Evolutionary conservation across 1,284 basidiomycete species (phyloP), one percentile per base, ranked within the genome.

Genomic region (Boletus albobrunnescens): DNA sequence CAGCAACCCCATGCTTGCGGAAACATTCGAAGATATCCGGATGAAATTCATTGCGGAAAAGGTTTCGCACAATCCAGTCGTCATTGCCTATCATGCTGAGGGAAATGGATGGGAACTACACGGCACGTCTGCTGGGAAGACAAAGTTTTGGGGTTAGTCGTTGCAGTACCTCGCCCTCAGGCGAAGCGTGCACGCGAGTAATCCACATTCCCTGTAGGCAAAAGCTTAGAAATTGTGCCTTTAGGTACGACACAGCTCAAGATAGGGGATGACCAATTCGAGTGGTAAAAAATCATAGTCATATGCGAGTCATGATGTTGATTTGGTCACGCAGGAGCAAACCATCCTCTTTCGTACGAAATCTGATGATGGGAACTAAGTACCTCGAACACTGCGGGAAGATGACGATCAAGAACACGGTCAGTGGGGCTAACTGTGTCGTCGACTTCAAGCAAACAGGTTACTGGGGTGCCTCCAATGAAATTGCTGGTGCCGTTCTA

Each of bases 41-140:
- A 84, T 83, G 74, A 82, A 79, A 48, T 91, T 93, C 61, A 77
- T 94, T 42, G 82, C 87, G 41, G 91, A 94, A 69, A 94, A 94
- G 71, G 91, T 94, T 45, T 81, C 79, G 38, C 92, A 94, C 64
- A 83, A 91, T 56, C 92, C 92, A 9, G 74, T 89, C 37, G 73
- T 91, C 57, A 80, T 93, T 60, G 91, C 90, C 7, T 91, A 87
- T 67, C 86, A 91, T 59, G 88, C 88, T 4, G 80, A 91, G 60
- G 89, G 90, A 12, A 67, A 77, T 33, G 76, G 79, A 12, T 93
- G 91, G 87, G 79, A 84, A 61, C 65, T 89, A 24, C 76, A 74
- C 56, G 85, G 77, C 32, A 88, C 83, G 1, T 84, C 81, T 27
- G 77, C 79, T 54, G 90, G 86, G 20, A 88, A 81, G 65, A 91